Evolutionary conservation across 2,329 filamentous ascomycete species (phyloP), one percentile per base, ranked within the genome.

Genomic region (Fusarium sp.): DNA sequence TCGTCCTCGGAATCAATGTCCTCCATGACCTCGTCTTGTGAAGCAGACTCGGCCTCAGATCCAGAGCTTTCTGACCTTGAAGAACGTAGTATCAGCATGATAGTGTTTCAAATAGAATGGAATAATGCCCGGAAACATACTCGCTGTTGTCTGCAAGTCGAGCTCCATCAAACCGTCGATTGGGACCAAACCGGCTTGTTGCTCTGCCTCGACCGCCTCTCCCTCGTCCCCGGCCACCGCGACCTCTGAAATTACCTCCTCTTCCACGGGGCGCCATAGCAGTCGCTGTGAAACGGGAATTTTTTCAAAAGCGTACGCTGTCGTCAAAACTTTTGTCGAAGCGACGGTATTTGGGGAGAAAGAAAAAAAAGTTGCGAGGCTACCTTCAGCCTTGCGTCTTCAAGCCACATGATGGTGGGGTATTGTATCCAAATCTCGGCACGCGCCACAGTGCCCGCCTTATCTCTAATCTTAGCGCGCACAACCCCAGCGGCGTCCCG

Each of bases 401-500:
- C 71, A 70, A 78, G 79, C 79, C 79, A 80, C 79, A 78, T 6
- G 0, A 60, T 75, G 69, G 75, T 78, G 77, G 79, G 77, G 74
- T 57, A 40, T 43, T 16, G 64, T 73, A 72, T 67, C 31, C 15
- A n/a, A 10, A 23, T 55, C 37, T n/a, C 48, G 50, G n/a, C 16
- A 54, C 52, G 59, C 77, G 78, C 78, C 79, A 79, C 75, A 71
- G 46, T 46, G 15, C 27, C 46, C 27, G 60, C 65, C 76, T 82
- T 82, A 82, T 83, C 81, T 70, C 60, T 66, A 73, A 72, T 75
- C 85, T 85, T 86, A 85, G 84, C 82, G 84, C 84, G 82, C 85
- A 87, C 85, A 87, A 85, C 81, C 82, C 80, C 79, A 79, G 78
- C 77, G 71, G 28, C 70, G 80, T 82, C 80, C 79, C 80, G 80